These are phyloP conservation scores for Clausena lansium DNA, from an alignment of 345 rosid species.

Conservation along the genomic window DNA sequence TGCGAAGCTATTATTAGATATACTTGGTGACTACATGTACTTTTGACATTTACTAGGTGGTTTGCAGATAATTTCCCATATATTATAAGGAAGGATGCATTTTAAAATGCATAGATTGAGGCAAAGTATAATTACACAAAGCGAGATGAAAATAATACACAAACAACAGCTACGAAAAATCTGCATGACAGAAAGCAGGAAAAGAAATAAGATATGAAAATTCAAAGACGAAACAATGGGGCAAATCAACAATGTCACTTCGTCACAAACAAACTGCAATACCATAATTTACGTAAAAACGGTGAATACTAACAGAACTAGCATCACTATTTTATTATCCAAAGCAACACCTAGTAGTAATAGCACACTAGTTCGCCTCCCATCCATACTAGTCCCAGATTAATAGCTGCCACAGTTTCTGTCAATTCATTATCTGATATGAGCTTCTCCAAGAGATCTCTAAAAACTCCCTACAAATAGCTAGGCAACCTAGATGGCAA, in stretches of 20 bases:
- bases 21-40: too few species aligned
- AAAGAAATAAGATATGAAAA: not conserved
- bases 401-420: not conserved
- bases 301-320: not conserved
- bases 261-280: not conserved
- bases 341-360: not conserved
- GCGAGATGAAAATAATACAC: not conserved
- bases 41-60: too few species aligned
- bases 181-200: not conserved
- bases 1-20: too few species aligned
- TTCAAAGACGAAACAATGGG: not conserved
- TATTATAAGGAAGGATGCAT: not conserved
- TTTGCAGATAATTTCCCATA: too few species aligned
- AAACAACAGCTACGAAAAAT: not conserved
- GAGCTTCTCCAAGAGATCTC: slow-evolving; percentile 3
- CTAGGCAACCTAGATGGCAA: not conserved
- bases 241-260: not conserved
- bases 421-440: not conserved
- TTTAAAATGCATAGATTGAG: not conserved
- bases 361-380: not conserved
- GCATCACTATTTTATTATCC: not conserved
- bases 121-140: not conserved
- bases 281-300: not conserved
- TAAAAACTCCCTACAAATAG: not conserved
- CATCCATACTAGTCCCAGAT: not conserved